Base-by-base conservation (phyloP, 2,329 filamentous ascomycete genomes). In the Neofusicoccum kwambonambiense region DNA sequence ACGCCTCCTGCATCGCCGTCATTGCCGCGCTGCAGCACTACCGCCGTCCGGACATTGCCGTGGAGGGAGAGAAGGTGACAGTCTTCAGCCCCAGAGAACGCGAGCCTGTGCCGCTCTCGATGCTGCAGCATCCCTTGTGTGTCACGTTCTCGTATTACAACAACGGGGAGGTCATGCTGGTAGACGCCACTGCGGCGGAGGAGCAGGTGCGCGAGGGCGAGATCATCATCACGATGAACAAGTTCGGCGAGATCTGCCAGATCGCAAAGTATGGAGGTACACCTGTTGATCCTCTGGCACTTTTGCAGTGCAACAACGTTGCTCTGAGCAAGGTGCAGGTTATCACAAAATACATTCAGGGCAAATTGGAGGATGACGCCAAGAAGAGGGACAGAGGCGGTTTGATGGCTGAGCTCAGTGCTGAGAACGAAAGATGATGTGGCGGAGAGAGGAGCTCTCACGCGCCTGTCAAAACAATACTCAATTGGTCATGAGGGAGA, bases 21-120 rank as follows among this genome's bases (percentile, higher is more conserved):
- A 89, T 98, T 70, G 91, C 94, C 0, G 93, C 92, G 2, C 82
- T 99, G 69, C 89, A 92, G 67, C 94, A 98, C 79, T 99, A 97
- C 80, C 87, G 92, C 67, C 89, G 93, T 73, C 93, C 93, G 1
- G 95, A 98, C 75, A 92, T 93, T 5, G 89, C 89, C 70, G 91
- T 97, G 39, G 89, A 93, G 71, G 92, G 92, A 65, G 93, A 93
- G 71, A 86, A 87, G 35, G 86, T 97, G 68, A 96, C 90, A 1
- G 87, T 98, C 49, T 96, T 94, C 79, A 91, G 89, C 1, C 79
- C 90, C 3, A 88, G 90, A 12, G 94, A 99, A 81, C 86, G 95
- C 68, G 93, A 97, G 68, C 94, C 94, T 0, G 92, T 97, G 51
- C 89, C 92, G 52, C 83, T 99, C 67, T 93, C 91, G 71, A 92